phyloP scores from a whole-genome alignment of 768 basidiomycete genomes.

The Tricholomella constricta region DNA sequence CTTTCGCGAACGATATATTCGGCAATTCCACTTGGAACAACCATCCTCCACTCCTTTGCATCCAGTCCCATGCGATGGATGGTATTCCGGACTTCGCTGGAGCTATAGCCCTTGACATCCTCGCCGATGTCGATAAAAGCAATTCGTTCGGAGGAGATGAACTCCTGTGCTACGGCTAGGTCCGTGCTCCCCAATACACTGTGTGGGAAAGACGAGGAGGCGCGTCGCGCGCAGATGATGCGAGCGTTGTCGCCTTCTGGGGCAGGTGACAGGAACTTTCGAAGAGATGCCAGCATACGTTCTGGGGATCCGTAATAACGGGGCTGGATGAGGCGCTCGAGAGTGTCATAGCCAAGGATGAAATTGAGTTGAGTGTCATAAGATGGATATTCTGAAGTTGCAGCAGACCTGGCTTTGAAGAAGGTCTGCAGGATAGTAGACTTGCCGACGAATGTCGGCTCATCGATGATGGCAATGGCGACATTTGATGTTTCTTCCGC shows the following conservation, averaged over 20 bases:
- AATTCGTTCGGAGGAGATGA: constrained; percentile 53
- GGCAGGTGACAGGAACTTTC: constrained; percentile 54
- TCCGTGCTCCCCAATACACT: constrained; percentile 11
- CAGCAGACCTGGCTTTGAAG: constrained; percentile 40
- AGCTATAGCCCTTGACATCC: constrained; percentile 62
- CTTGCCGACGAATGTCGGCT: constrained; percentile 89
- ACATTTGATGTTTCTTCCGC: constrained; percentile 43
- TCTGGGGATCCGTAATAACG: constrained; percentile 66
- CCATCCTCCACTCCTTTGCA: constrained; percentile 17
- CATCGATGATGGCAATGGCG: constrained; percentile 81
- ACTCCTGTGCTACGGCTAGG: constrained; percentile 44
- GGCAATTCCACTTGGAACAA: constrained; percentile 18
- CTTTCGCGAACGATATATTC: constrained; percentile 20
- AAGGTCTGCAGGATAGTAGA: constrained; percentile 57
- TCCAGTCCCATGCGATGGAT: constrained; percentile 31
- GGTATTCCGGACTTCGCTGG: constrained; percentile 61
- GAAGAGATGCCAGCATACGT: constrained; percentile 59
- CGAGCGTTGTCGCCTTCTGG: constrained; percentile 50
- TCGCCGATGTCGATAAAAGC: constrained; percentile 62
- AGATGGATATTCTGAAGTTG: constrained; percentile 13
- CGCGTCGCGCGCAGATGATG: constrained; percentile 60
- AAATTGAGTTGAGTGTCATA: constrained; percentile 57
- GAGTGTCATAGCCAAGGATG: constrained; percentile 82
- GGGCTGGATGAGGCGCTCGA: constrained; percentile 75
- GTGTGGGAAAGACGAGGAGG: constrained; percentile 9